Evolutionary conservation across 2,329 filamentous ascomycete genomes (phyloP).

Genomic region (Dothidotthia symphoricarpi): DNA sequence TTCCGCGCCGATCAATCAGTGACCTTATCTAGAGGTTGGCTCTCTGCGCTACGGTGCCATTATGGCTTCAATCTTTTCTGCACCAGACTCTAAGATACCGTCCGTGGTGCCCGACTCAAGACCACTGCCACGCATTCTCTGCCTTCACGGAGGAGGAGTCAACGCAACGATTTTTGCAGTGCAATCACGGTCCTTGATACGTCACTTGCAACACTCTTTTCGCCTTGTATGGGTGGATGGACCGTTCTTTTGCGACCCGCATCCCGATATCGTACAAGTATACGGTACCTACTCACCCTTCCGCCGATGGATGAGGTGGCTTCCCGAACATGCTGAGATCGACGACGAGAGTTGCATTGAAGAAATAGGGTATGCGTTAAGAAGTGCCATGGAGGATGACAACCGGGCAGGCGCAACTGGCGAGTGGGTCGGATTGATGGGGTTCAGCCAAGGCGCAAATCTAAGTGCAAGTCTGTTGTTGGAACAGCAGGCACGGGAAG

Average conservation of each 20-base stretch:
- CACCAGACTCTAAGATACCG: slow-evolving; percentile 22
- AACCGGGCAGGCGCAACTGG: slow-evolving; percentile 42
- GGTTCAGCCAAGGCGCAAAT: slow-evolving; percentile 54
- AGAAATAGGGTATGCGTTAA: slow-evolving; percentile 48
- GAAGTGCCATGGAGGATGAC: slow-evolving; percentile 49
- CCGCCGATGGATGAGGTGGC: slow-evolving; percentile 62
- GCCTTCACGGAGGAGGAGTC: slow-evolving; percentile 76
- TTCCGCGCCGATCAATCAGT: background rate
- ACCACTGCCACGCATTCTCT: slow-evolving; percentile 65
- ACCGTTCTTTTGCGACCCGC: slow-evolving; percentile 62
- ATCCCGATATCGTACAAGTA: slow-evolving; percentile 62
- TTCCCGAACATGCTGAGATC: slow-evolving; percentile 55
- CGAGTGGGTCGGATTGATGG: slow-evolving; percentile 52
- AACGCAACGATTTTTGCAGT: slow-evolving; percentile 67
- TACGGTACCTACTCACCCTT: slow-evolving; percentile 68
- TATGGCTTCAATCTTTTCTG: slow-evolving; percentile 6
- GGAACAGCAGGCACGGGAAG: slow-evolving; percentile 58
- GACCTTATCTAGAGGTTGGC: too few relatives aligned
- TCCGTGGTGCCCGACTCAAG: slow-evolving; percentile 25
- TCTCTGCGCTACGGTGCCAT: background rate
- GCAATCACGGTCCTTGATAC: slow-evolving; percentile 61
- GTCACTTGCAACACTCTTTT: slow-evolving; percentile 57
- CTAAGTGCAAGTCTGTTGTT: slow-evolving; percentile 48
- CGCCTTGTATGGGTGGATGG: slow-evolving; percentile 71
- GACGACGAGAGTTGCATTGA: slow-evolving; percentile 51